Evolutionary conservation across 2,329 filamentous ascomycete genomes (phyloP).

Genomic region (Sclerotinia trifoliorum): DNA sequence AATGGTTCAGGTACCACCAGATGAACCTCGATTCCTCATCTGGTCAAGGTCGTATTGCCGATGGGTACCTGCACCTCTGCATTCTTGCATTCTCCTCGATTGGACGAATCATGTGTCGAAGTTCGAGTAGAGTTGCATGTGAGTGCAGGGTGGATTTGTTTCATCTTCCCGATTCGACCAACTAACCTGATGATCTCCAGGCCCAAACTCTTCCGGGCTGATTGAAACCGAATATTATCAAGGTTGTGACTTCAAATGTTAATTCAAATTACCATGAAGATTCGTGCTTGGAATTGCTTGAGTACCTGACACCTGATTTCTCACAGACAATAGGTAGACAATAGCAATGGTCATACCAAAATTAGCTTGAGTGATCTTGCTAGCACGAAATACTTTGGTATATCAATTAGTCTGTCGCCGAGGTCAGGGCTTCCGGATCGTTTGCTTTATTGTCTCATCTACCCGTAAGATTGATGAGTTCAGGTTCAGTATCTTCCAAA

Average conservation of each 20-base stretch:
- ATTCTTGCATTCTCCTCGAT: background rate
- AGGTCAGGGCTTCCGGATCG: constrained; percentile 5
- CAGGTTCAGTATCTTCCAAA: background rate
- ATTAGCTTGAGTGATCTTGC: background rate
- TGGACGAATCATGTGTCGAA: background rate
- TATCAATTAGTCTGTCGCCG: background rate
- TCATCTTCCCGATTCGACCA: constrained; percentile 7
- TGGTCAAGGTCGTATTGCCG: constrained; percentile 6
- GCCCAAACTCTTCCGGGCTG: background rate
- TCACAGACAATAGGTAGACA: background rate
- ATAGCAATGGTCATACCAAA: background rate
- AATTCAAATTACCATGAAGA: constrained; percentile 2
- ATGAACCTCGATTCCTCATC: constrained; percentile 1
- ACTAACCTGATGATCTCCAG: background rate
- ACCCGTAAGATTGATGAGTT: background rate
- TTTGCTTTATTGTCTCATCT: constrained; percentile 16
- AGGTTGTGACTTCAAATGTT: background rate
- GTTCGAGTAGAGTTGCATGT: background rate
- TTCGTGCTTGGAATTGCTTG: constrained; percentile 10
- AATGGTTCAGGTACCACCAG: constrained; percentile 12
- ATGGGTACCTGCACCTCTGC: constrained; percentile 4
- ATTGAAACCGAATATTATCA: too few relatives aligned
- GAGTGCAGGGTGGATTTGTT: background rate
- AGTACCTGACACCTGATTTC: background rate
- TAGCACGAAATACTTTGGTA: background rate